Evolutionary conservation across 2,329 filamentous ascomycete genomes (phyloP).

Genomic region (Stemphylium beticola): DNA sequence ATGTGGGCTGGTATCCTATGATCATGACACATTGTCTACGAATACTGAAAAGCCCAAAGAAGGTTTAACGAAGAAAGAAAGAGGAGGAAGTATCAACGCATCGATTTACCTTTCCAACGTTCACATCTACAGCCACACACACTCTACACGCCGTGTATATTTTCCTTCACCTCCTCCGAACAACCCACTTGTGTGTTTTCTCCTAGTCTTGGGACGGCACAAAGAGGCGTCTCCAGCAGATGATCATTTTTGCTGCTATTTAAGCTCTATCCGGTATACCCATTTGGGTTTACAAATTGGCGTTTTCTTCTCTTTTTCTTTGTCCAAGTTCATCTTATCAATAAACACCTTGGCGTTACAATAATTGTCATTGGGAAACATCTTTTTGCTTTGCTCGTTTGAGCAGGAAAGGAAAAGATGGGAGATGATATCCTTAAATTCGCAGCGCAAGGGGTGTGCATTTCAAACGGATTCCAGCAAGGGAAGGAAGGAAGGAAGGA

Average conservation of each 20-base stretch:
- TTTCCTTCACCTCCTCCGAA: conserved; percentile 19
- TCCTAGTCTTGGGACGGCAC: conserved; percentile 5
- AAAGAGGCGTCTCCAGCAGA: conserved; percentile 7
- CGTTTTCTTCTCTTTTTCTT: conserved; percentile 13
- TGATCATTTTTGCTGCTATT: conserved; percentile 15
- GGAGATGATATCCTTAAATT: conserved; percentile 15
- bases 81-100: conserved; percentile 16
- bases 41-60: conserved; percentile 22
- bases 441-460: conserved; percentile 7
- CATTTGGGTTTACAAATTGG: conserved; percentile 14
- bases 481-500: background rate
- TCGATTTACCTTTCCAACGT: conserved; percentile 3
- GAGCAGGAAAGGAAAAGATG: conserved; percentile 9
- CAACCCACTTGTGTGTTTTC: conserved; percentile 15
- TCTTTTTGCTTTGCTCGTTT: conserved; percentile 2
- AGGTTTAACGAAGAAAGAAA: conserved; percentile 26
- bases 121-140: conserved; percentile 5
- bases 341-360: conserved; percentile 9
- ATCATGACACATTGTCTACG: conserved; percentile 12
- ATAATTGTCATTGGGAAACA: background rate
- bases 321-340: conserved; percentile 4
- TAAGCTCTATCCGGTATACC: conserved; percentile 15
- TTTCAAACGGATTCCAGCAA: conserved; percentile 5
- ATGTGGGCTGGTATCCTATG: conserved; percentile 71
- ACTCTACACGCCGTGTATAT: conserved; percentile 29